A percentile compares a stretch with the other conserved stretches of the same genome.
Conservation (phyloP, 352 stramenopile species). For the Pilasporangium apinafurcum region DNA sequence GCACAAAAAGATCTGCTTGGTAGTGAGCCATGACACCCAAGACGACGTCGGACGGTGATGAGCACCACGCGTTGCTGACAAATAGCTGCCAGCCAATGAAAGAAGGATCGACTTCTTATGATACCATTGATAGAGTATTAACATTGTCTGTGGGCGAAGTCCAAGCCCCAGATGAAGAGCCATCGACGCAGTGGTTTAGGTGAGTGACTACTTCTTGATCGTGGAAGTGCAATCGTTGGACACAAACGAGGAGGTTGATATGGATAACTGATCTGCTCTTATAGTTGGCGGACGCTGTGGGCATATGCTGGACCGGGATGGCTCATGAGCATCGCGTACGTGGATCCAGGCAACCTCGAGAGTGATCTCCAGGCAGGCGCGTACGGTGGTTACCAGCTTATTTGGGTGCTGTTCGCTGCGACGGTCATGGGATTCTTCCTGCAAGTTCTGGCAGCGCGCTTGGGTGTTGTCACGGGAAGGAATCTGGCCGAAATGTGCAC, state of each 20-base stretch:
- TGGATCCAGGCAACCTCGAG: constrained; percentile 95
- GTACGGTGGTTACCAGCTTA: constrained; percentile 86
- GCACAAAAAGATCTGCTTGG: too few relatives aligned
- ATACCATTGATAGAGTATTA: constrained; percentile 45
- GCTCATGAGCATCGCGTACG: constrained; percentile 94
- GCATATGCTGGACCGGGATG: constrained; percentile 77
- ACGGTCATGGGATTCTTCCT: constrained; percentile 91
- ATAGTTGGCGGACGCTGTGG: constrained; percentile 72
- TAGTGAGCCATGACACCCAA: too few relatives aligned
- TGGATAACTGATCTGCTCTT: too few relatives aligned
- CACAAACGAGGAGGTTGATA: too few relatives aligned
- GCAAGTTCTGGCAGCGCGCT: constrained; percentile 88
- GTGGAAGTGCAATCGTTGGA: not conserved
- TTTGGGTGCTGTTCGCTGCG: constrained; percentile 89
- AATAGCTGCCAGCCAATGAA: too few relatives aligned
- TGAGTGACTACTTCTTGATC: not conserved
- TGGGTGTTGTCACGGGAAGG: constrained; percentile 90
- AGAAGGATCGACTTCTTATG: too few relatives aligned
- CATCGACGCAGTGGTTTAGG: constrained; percentile 17
- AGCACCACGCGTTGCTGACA: too few relatives aligned
- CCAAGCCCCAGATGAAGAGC: constrained; percentile 35
- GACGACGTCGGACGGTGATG: too few relatives aligned
- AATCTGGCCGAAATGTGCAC: constrained; percentile 89
- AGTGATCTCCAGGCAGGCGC: constrained; percentile 92
- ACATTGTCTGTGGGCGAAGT: constrained; percentile 46